phyloP scores from a whole-genome alignment of 257 asterid genomes.

The Solanum chilense region DNA sequence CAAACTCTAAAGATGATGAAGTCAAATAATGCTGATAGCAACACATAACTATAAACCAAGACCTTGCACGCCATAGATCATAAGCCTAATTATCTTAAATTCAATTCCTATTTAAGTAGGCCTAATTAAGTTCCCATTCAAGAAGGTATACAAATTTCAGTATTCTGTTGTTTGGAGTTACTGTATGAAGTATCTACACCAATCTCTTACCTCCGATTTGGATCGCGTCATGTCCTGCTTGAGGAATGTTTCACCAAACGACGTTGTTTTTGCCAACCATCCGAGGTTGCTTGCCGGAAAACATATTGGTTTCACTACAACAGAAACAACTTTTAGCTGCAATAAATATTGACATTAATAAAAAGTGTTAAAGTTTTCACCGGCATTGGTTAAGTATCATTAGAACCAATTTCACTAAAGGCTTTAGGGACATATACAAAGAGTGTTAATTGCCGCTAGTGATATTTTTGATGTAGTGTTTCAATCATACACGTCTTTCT shows the following conservation, averaged over 20 bases:
- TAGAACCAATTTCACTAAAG: too few species aligned
- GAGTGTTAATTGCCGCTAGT: too few species aligned
- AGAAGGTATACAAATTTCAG: background rate
- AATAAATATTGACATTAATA: too few species aligned
- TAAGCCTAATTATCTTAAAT: background rate
- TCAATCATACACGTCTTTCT: slow-evolving; percentile 43
- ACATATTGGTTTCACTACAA: slow-evolving; percentile 27
- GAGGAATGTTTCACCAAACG: slow-evolving; percentile 65
- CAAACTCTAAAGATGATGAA: background rate
- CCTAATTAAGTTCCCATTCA: background rate
- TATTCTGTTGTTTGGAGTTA: background rate
- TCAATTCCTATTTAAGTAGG: background rate
- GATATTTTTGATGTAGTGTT: too few species aligned
- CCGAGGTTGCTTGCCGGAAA: slow-evolving; percentile 41
- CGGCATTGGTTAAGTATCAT: too few species aligned
- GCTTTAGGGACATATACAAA: too few species aligned
- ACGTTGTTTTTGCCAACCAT: background rate
- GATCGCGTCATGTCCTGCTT: slow-evolving; percentile 49
- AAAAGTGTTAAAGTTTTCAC: too few species aligned
- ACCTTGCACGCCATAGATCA: background rate
- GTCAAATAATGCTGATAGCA: background rate
- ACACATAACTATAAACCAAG: background rate
- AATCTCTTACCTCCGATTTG: slow-evolving; percentile 33
- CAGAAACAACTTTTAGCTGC: too few species aligned
- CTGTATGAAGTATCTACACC: background rate